phyloP scores from a whole-genome alignment of 495 filamentous ascomycete genomes.

The Aspergillus bridgeri region DNA sequence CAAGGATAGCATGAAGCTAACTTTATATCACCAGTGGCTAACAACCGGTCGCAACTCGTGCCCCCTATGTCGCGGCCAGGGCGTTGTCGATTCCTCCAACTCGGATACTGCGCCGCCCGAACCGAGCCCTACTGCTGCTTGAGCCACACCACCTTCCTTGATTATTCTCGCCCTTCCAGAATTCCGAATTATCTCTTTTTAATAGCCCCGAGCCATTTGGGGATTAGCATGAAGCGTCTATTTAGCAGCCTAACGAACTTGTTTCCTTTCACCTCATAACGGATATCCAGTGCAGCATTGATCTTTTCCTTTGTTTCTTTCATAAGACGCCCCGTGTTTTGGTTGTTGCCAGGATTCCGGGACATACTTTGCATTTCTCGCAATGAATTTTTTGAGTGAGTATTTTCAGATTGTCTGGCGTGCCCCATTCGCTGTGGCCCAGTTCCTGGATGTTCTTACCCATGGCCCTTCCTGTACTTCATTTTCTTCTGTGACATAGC shows the following conservation, averaged over 20 bases:
- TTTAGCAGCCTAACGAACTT: constrained; percentile 32
- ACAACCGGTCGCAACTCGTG: constrained; percentile 79
- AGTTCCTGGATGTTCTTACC: not conserved
- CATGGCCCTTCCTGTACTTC: not conserved
- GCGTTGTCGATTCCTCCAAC: constrained; percentile 48
- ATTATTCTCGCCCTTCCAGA: not conserved
- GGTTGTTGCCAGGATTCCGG: constrained; percentile 8
- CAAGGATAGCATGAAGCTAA: constrained; percentile 11
- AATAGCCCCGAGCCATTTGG: constrained; percentile 16
- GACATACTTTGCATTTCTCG: too few species aligned
- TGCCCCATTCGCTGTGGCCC: not conserved
- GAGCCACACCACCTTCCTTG: not conserved
- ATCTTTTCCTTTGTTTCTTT: constrained; percentile 13
- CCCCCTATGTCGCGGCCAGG: constrained; percentile 68
- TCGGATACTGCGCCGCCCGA: constrained; percentile 17
- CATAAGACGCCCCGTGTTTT: constrained; percentile 11
- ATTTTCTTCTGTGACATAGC: not conserved
- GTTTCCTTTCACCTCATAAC: constrained; percentile 14
- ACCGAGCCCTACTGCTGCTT: constrained; percentile 22
- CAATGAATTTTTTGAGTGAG: too few species aligned
- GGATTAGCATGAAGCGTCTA: constrained; percentile 40
- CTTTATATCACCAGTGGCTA: constrained; percentile 54
- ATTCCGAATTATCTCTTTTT: constrained; percentile 9
- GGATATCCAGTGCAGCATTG: constrained; percentile 36
- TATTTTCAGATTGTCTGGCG: not conserved